Evolutionary conservation across 2,329 filamentous ascomycete species (phyloP).

Genomic region (Allantophomopsis cytisporea): DNA sequence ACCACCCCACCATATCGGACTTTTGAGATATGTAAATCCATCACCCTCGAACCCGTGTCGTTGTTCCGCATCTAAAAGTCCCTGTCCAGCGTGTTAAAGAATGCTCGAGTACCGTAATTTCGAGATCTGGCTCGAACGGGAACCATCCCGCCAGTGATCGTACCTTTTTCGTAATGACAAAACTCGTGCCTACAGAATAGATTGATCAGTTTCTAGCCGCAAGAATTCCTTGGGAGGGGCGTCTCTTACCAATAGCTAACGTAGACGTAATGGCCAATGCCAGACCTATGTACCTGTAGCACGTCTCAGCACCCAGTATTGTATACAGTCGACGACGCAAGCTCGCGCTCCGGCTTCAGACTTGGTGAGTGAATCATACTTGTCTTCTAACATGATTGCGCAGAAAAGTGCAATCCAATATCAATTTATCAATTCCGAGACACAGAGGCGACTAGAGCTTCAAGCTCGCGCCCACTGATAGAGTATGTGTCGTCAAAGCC

Average conservation of each 20-base stretch:
- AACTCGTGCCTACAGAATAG: conserved; percentile 61
- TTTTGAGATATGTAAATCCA: conserved; percentile 85
- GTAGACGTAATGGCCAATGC: conserved; percentile 63
- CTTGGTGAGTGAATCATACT: conserved; percentile 19
- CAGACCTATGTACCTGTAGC: conserved; percentile 59
- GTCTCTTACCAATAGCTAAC: conserved; percentile 55
- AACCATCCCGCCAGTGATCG: conserved; percentile 11
- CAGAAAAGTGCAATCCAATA: conserved; percentile 2
- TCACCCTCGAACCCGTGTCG: conserved; percentile 94
- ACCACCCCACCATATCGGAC: conserved; percentile 94
- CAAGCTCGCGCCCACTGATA: background rate
- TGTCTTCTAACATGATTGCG: conserved; percentile 28
- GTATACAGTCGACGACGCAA: background rate
- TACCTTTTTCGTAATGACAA: conserved; percentile 98
- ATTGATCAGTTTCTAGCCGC: conserved; percentile 4
- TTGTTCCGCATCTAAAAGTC: conserved; percentile 80
- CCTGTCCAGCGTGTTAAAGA: conserved; percentile 32
- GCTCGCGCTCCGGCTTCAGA: background rate
- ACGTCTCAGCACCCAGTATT: conserved; percentile 8
- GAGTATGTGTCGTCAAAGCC: too few species aligned
- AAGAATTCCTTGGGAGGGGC: conserved; percentile 2
- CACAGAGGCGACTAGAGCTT: conserved; percentile 3
- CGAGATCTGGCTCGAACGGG: too few species aligned
- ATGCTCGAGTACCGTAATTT: background rate
- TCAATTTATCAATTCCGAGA: conserved; percentile 10